These are phyloP conservation scores for Thelephora ganbajun DNA, from an alignment of 768 basidiomycete genomes.

Conservation along the genomic window DNA sequence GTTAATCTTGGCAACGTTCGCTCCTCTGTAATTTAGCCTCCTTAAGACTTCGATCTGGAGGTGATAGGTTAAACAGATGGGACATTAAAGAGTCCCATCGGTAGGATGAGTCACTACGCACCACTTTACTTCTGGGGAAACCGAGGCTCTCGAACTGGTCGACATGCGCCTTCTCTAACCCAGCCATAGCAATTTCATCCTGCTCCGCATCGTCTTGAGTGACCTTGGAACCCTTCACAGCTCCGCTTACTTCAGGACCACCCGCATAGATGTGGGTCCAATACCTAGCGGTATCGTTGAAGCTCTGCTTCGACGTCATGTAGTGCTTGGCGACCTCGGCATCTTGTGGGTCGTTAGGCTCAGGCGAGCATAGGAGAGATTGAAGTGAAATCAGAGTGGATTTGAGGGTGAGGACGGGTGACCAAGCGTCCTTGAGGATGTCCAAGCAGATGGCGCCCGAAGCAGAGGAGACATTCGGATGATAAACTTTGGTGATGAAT, in stretches of 20 bases:
- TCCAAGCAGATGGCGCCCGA: conserved; percentile 93
- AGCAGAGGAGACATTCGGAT: conserved; percentile 89
- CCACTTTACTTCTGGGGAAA: conserved; percentile 74
- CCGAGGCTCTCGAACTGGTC: conserved; percentile 74
- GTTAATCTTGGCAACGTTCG: conserved; percentile 64
- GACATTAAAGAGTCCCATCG: no score
- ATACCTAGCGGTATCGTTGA: conserved; percentile 85
- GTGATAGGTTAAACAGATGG: background rate
- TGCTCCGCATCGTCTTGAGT: conserved; percentile 13
- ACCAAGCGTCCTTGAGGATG: conserved; percentile 86
- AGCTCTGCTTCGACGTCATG: conserved; percentile 73
- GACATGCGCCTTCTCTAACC: conserved; percentile 73
- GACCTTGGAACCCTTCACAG: conserved; percentile 16
- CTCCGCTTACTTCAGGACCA: conserved; percentile 29
- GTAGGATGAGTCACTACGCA: conserved; percentile 28
- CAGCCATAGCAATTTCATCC: conserved; percentile 54
- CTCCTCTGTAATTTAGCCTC: conserved; percentile 76
- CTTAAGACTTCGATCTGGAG: conserved; percentile 75
- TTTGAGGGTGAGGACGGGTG: conserved; percentile 89
- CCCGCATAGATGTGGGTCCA: conserved; percentile 92
- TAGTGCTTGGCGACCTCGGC: conserved; percentile 98
- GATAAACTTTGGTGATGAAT: conserved; percentile 93
- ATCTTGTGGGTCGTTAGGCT: conserved; percentile 94
- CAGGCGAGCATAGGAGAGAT: conserved; percentile 83
- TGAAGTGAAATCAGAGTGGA: conserved; percentile 93